A percentile compares a stretch with the other conserved stretches of the same genome.
Conservation (phyloP, 768 basidiomycete species). For the Wakefieldia striispora region DNA sequence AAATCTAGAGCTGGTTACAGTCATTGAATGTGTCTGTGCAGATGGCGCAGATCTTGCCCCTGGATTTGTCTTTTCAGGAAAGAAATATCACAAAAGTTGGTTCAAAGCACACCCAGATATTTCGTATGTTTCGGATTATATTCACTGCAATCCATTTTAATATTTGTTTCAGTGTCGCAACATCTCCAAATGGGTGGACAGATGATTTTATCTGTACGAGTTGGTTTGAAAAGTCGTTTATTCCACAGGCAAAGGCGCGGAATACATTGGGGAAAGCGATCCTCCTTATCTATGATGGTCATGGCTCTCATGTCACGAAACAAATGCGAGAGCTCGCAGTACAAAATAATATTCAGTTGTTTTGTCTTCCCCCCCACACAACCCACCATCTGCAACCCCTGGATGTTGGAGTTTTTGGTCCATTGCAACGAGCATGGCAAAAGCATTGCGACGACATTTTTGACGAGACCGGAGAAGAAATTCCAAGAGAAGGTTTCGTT, state of each 20-base stretch:
- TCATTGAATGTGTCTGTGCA: slow-evolving; percentile 37
- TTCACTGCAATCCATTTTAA: background rate
- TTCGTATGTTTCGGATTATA: too few relatives aligned
- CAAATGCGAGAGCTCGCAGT: slow-evolving; percentile 27
- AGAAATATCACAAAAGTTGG: background rate
- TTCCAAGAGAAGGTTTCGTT: slow-evolving; percentile 22
- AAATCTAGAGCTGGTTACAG: slow-evolving; percentile 44
- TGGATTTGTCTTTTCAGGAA: slow-evolving; percentile 38
- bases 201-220: slow-evolving; percentile 31
- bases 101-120: background rate
- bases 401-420: slow-evolving; percentile 41
- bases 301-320: slow-evolving; percentile 38
- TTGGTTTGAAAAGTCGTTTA: slow-evolving; percentile 42
- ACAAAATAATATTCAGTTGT: slow-evolving; percentile 31
- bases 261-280: slow-evolving; percentile 31
- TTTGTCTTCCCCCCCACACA: slow-evolving; percentile 38
- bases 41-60: slow-evolving; percentile 31
- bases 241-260: slow-evolving; percentile 33
- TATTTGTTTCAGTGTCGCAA: slow-evolving; percentile 26
- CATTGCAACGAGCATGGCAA: slow-evolving; percentile 29
- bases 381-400: slow-evolving; percentile 44
- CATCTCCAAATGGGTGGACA: slow-evolving; percentile 43
- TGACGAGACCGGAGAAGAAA: slow-evolving; percentile 21
- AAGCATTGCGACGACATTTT: slow-evolving; percentile 22
- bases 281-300: slow-evolving; percentile 43